Evolutionary conservation across 2,329 filamentous ascomycete genomes (phyloP).

Genomic region (Colletotrichum navitas): DNA sequence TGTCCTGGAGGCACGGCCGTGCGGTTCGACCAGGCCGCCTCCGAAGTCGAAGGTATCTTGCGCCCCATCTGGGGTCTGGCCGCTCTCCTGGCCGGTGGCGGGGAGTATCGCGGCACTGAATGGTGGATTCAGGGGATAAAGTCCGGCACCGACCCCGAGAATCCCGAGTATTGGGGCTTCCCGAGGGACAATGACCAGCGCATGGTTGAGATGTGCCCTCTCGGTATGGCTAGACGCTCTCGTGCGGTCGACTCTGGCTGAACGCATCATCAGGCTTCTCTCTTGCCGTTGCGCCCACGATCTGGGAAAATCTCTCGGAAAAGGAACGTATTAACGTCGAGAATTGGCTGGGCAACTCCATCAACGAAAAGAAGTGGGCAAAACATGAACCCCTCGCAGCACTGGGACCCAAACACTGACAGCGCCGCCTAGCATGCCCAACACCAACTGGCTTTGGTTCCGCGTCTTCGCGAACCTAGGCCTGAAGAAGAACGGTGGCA

Average conservation of each 20-base stretch:
- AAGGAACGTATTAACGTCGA: constrained; percentile 76
- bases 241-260: background rate
- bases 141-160: constrained; percentile 77
- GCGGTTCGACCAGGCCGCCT: constrained; percentile 81
- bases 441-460: constrained; percentile 82
- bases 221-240: constrained; percentile 59
- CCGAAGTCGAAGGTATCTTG: constrained; percentile 81
- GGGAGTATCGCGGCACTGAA: constrained; percentile 71
- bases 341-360: constrained; percentile 78
- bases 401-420: background rate
- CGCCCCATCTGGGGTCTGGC: constrained; percentile 82
- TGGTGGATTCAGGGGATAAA: constrained; percentile 79
- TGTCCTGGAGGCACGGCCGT: constrained; percentile 79
- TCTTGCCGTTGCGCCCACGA: constrained; percentile 74
- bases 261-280: constrained; percentile 65
- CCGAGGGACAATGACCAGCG: constrained; percentile 83
- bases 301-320: constrained; percentile 76
- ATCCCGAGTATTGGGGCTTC: constrained; percentile 81
- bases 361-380: constrained; percentile 79
- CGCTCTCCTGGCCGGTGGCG: constrained; percentile 76
- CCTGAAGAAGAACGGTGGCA: constrained; percentile 79
- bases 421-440: constrained; percentile 71
- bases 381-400: fast-evolving
- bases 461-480: constrained; percentile 86
- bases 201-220: constrained; percentile 88